Conservation (phyloP, 2,329 filamentous ascomycete species). For the Amauroascus verrucosus region DNA sequence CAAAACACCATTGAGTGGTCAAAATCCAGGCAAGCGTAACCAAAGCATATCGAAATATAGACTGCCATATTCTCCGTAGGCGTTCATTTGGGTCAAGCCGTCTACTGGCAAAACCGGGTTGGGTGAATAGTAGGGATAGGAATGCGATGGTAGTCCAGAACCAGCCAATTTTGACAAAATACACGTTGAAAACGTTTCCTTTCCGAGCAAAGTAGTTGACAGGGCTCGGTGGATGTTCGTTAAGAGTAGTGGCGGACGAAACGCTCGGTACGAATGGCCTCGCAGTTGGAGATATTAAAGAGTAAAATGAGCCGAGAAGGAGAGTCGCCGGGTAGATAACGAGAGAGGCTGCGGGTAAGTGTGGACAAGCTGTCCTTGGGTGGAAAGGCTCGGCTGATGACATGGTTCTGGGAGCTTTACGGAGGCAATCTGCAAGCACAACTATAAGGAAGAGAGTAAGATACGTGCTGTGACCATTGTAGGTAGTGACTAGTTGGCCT, state of each 20-base stretch:
- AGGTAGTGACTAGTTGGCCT: background rate
- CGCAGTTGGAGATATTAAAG: slow-evolving; percentile 63
- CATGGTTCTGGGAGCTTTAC: background rate
- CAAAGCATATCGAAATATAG: slow-evolving; percentile 55
- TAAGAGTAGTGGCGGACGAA: slow-evolving; percentile 23
- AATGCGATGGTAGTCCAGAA: slow-evolving; percentile 76
- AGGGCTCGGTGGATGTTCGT: slow-evolving; percentile 15
- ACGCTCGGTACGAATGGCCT: slow-evolving; percentile 47
- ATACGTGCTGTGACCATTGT: background rate
- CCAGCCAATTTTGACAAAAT: slow-evolving; percentile 96
- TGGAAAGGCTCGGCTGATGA: background rate
- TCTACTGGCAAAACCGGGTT: slow-evolving; percentile 47
- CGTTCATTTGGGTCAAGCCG: slow-evolving; percentile 28
- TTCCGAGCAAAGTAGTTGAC: slow-evolving; percentile 82
- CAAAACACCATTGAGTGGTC: slow-evolving; percentile 95
- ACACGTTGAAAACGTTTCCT: slow-evolving; percentile 78
- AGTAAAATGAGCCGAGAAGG: slow-evolving; percentile 70
- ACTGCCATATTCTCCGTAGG: slow-evolving; percentile 45
- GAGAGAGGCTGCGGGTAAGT: slow-evolving; percentile 54
- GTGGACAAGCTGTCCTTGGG: background rate
- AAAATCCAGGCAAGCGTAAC: slow-evolving; percentile 73
- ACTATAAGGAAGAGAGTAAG: background rate
- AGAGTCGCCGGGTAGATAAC: slow-evolving; percentile 67
- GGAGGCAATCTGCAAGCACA: background rate
- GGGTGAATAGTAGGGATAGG: slow-evolving; percentile 55